phyloP scores from a whole-genome alignment of 1,284 basidiomycete genomes.

The Ceraceosorus bombacis region DNA sequence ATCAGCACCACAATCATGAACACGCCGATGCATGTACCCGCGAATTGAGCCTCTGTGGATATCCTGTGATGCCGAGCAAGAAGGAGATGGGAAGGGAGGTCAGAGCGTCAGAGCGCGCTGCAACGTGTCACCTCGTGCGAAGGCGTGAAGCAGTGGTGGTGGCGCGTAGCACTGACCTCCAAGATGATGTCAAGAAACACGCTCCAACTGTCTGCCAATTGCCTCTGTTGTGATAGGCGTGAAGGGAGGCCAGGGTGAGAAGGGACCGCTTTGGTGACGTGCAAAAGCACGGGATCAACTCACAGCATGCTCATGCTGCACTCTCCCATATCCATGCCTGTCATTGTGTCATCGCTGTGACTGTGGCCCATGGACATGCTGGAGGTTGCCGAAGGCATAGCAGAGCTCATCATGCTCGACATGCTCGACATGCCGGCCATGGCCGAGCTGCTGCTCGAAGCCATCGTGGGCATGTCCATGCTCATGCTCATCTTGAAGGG shows the following conservation, averaged over 20 bases:
- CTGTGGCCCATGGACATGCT: too few species aligned
- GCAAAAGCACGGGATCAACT: not conserved
- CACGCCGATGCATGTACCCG: constrained; percentile 18
- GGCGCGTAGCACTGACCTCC: not conserved
- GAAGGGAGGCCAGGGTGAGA: not conserved
- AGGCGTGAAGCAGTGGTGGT: too few species aligned
- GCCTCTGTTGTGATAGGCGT: constrained; percentile 1
- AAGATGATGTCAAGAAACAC: constrained; percentile 11
- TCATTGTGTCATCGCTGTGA: too few species aligned
- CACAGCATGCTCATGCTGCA: constrained; percentile 9
- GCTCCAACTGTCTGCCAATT: constrained; percentile 9
- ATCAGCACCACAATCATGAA: constrained; percentile 18
- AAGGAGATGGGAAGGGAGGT: not conserved
- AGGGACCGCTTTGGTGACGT: not conserved
- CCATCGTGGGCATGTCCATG: too few species aligned
- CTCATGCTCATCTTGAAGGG: too few species aligned
- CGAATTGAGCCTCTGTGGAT: constrained; percentile 16
- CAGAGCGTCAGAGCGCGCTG: too few species aligned
- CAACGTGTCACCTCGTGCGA: too few species aligned
- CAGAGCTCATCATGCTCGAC: too few species aligned
- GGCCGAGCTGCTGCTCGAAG: too few species aligned
- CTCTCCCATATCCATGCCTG: constrained; percentile 1
- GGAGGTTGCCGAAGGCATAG: too few species aligned
- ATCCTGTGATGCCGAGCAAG: constrained; percentile 6
- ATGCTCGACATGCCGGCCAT: too few species aligned